Evolutionary conservation across 345 rosid genomes (phyloP).

Genomic region (Draba incana): DNA sequence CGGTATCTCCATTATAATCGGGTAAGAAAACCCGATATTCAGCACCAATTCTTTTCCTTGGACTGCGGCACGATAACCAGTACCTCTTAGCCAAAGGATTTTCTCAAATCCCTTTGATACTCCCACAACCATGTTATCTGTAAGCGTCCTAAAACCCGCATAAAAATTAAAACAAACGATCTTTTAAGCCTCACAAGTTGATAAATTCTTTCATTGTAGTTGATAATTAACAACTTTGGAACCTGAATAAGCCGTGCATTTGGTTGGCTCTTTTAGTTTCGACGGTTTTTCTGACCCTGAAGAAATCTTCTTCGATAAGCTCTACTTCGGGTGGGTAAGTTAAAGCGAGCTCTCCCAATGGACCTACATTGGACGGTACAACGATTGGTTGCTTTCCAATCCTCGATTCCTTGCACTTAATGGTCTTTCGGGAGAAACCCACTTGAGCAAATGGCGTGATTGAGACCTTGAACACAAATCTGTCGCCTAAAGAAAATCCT

Average conservation of each 20-base stretch:
- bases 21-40: slow-evolving; percentile 92
- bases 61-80: slow-evolving; percentile 77
- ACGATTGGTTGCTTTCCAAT: slow-evolving; percentile 84
- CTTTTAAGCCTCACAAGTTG: not conserved
- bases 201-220: not conserved
- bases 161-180: slow-evolving; percentile 5
- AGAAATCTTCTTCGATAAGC: slow-evolving; percentile 57
- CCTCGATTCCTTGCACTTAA: slow-evolving; percentile 89
- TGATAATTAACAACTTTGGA: slow-evolving; percentile 28
- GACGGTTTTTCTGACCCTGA: slow-evolving; percentile 65
- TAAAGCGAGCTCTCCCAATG: slow-evolving; percentile 80
- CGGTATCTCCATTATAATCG: slow-evolving; percentile 85
- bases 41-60: slow-evolving; percentile 84
- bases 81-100: slow-evolving; percentile 79
- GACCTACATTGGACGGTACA: slow-evolving; percentile 88
- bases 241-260: slow-evolving; percentile 99
- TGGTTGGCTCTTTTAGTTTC: slow-evolving; percentile 93
- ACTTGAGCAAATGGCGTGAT: slow-evolving; percentile 44
- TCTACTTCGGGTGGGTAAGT: slow-evolving; percentile 80
- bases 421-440: slow-evolving; percentile 52
- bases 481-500: slow-evolving; percentile 58
- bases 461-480: slow-evolving; percentile 48
- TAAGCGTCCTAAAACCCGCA: slow-evolving; percentile 64
- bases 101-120: slow-evolving; percentile 95
- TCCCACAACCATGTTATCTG: slow-evolving; percentile 93